Evolutionary conservation across 2,329 filamentous ascomycete species (phyloP), one percentile per base, ranked within the genome.

Genomic region (Rutstroemia sp.): DNA sequence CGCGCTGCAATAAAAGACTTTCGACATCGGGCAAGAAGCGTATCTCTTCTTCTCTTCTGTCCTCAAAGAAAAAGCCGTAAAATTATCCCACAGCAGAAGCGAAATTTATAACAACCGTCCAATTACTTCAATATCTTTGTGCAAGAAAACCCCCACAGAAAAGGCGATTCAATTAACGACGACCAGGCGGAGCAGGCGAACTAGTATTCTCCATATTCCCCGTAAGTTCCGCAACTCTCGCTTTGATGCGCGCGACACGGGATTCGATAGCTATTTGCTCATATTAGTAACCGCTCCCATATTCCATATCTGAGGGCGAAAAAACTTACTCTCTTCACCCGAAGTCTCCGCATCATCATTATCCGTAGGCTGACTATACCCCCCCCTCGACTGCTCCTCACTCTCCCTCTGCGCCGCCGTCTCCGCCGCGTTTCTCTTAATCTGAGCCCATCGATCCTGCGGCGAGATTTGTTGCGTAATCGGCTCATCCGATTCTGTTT

Each of bases 181-280:
- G 27, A 30, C 10, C n/a, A 23, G 49, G 53, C 49, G 57, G 58
- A 45, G 53, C 17, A 48, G 60, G 57, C 8, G 54, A 61, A 10
- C 47, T 57, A 16, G 39, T 57, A 16, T 36, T 48, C 42, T 92
- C 88, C 81, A 89, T 89, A 71, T 88, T 89, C 65, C 87, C 87
- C 2, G 94, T 99, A 65, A 99, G 75, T 71, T 96, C 91, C 52
- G 94, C 94, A 57, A 99, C 94, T 60, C 94, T 87, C 58, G 94
- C 94, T 75, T 96, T 97, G 80, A 99, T 99, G 61, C 94, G 88
- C 49, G 94, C 94, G 58, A 97, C 94, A 63, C 94, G 89, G 49
- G 91, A 92, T 73, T 99, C 94, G 67, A 97, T 97, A 38, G 92
- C 90, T 95, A 64, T n/a, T 49, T 25, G 55, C 52, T 27, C 60